Base-by-base conservation (phyloP, 2,329 filamentous ascomycete genomes). In the Atkinsonella hypoxylon region DNA sequence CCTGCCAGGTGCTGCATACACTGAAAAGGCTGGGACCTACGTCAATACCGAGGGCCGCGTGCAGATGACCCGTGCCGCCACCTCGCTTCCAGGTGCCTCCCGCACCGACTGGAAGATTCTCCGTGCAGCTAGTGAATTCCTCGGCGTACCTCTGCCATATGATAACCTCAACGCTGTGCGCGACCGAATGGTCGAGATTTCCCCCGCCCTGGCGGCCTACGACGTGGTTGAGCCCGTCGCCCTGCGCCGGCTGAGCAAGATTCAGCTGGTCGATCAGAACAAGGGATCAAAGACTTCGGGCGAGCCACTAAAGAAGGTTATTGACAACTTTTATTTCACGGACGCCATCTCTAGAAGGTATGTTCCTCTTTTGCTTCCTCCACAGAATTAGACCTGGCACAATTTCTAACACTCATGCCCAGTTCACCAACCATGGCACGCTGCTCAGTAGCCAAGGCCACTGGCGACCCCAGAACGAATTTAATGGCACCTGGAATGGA, bases 71-170 rank as follows among this genome's bases (percentile, higher is more conserved):
- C 87, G 93, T 57, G 85, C 88, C 45, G 93, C 93, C 31, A 94
- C 89, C 38, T 87, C 86, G 44, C 77, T 95, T 57, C 88, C 89
- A 22, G 93, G 93, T 53, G 93, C 89, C 49, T 82, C 91, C 51
- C 82, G 93, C 64, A 91, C 93, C 56, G 93, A 98, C 73, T 98
- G 93, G 93, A 98, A 97, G 81, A 97, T 98, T 63, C 83, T 98
- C 60, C 88, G 93, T 57, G 93, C 93, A 17, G 82, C 79, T 51
- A 93, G 87, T 63, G 93, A 97, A 71, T 96, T 95, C 72, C 77
- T 98, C 15, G 88, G 87, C 54, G 82, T 76, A 30, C 85, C 90
- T 57, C 79, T 98, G 49, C 87, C 89, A 20, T 98, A 97, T 64
- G 91, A 98, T 61, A 89, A 97, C 64, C 79, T 98, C 47, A 86